Evolutionary conservation across 108 stramenopile species (phyloP), one percentile per base, ranked within the genome.

Genomic region (Nitzschia sp.): DNA sequence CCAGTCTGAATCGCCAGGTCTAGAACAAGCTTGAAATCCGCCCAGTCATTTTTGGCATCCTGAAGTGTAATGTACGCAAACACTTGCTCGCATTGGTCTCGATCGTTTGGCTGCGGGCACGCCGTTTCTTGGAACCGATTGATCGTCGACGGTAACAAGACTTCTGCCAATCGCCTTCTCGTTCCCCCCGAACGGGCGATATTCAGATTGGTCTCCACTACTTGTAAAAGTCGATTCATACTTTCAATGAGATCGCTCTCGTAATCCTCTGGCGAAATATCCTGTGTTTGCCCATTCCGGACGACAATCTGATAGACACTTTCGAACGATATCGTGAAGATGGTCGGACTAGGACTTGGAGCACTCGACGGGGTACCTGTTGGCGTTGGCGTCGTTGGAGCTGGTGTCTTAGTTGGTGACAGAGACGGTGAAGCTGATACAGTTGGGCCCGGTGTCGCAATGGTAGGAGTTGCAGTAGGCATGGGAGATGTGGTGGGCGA

Each of bases 181-280:
- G 1, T 0, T 23, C 11, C 32, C 6, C 9, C 47, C 32, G 8
- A 15, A 1, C 4, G 6, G 46, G 8, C 32, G 0, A 23, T 30
- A 5, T 3, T 34, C 0, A 70, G 27, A 26, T 64, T 70, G 17
- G 27, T 0, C 27, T 59, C 30, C 17, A 77, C 60, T 19, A 42
- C 56, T 49, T 42, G 23, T 6, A 61, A 47, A 31, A 77, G 67
- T 29, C 23, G 25, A 47, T 77, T 57, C 76, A 77, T 77, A 32
- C 64, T 66, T 33, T 0, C n/a, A 15, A 70, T 70, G 57, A 77
- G 64, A 46, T 70, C 68, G 21, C 42, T 45, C 9, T 54, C 28
- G 64, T 77, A 77, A 21, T 48, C 25, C 6, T 49, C 24, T 45
- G 31, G 45, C 1, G 69, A 56, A 25, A 77, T 54, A 9, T 35